Evolutionary conservation across 306 rosid species (phyloP), one percentile per base, ranked within the genome.

Genomic region (Lathyrus oleraceus): DNA sequence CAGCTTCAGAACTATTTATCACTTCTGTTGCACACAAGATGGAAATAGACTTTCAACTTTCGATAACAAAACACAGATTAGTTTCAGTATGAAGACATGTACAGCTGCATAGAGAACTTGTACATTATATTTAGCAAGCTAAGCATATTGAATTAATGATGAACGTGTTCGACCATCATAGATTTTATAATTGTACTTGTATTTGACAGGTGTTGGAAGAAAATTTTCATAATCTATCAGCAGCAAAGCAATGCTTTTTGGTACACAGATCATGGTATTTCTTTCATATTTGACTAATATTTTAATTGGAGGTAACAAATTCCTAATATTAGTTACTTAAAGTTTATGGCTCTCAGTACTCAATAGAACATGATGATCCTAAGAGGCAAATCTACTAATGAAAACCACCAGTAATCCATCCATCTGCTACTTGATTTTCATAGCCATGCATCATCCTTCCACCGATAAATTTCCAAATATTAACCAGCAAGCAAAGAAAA

Each of bases 1-100:
- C 84, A 10, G 70, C 78, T 84, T 87, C 95, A 28, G 90, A 89
- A 82, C 73, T 76, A 57, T 79, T 82, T 77, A 77, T 74, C 62
- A 85, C 92, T 76, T 87, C 96, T 59, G 81, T 78, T 72, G 83
- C 76, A 56, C 11, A 45, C 39, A 35, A 36, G 4, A 5, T 11
- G 52, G 17, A 63, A 20, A 63, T 20, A 20, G 13, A 63, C 20
- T 20, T 32, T 5, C 68, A 36, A 10, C 52, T 20, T 39, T 62
- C 39, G 68, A 62, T 19, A 40, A 6, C 52, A 7, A 61, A 73
- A 19, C 58, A 62, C 38, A 35, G 52, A 57, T 2, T 35, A 30
- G 39, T 20, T 51, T 69, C 43, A 61, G 23, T 17, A 35, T 2
- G 28, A 47, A 40, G 38, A 35, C 65, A 27, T 25, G 12, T 28